Percentiles rank a stretch among this genome's conserved stretches.
Conservation (phyloP, 495 filamentous ascomycete genomes). For the Hypomontagnella monticulosa region DNA sequence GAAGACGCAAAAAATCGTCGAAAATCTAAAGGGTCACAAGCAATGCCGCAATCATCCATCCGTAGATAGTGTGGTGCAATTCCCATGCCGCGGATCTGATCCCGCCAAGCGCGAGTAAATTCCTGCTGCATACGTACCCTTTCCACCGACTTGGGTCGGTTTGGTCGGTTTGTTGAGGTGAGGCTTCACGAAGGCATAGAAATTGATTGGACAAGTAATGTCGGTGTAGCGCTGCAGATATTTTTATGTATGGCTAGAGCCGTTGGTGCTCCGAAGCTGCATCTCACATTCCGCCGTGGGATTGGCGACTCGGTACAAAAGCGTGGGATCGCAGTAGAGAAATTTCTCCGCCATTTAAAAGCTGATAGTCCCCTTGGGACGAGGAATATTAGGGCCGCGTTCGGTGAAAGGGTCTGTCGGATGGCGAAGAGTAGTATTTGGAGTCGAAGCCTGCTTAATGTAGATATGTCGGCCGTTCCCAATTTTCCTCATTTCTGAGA, state of each 20-base stretch:
- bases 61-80: constrained; percentile 4
- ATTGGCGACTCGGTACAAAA: constrained; percentile 15
- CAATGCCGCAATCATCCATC: constrained; percentile 12
- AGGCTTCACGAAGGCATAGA: constrained; percentile 22
- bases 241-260: constrained; percentile 5
- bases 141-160: constrained; percentile 17
- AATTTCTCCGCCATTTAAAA: constrained; percentile 1
- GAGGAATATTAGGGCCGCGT: background rate
- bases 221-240: constrained; percentile 36
- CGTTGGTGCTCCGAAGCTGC: constrained; percentile 16
- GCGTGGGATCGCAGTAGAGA: background rate
- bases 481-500: background rate
- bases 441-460: constrained; percentile 13
- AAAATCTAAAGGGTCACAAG: constrained; percentile 16
- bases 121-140: constrained; percentile 8
- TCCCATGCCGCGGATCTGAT: constrained; percentile 1
- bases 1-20: background rate
- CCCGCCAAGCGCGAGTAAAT: constrained; percentile 13
- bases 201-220: constrained; percentile 33
- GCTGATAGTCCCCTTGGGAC: background rate
- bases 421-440: constrained; percentile 12
- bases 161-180: constrained; percentile 31
- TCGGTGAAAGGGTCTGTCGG: constrained; percentile 9
- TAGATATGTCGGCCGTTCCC: background rate
- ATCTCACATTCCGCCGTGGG: constrained; percentile 16